These are phyloP conservation scores for Sporothrix brunneoviolacea DNA, from an alignment of 2,329 filamentous ascomycete genomes.

Conservation along the genomic window DNA sequence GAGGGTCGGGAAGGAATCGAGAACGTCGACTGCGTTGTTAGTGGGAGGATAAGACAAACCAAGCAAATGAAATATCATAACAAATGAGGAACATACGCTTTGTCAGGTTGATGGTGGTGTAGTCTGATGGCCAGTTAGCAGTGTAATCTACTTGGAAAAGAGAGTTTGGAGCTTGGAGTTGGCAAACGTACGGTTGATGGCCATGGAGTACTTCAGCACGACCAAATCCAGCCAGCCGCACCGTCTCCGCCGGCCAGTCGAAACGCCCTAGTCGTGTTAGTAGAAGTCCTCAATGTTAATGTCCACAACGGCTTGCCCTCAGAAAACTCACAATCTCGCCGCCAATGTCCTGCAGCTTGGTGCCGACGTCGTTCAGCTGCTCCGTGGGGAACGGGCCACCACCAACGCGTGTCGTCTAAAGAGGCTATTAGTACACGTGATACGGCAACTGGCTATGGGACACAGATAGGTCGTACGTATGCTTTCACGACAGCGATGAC, in stretches of 20 bases:
- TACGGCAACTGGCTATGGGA: not conserved
- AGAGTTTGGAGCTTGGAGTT: no score
- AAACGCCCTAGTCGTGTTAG: no score
- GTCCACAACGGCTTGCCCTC: no score
- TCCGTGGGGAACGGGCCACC: constrained; percentile 58
- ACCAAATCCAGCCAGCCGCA: constrained; percentile 58
- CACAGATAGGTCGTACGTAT: constrained; percentile 29
- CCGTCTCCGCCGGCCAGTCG: constrained; percentile 52
- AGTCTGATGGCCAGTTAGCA: constrained; percentile 35
- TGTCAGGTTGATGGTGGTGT: constrained; percentile 54
- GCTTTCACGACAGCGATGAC: constrained; percentile 60
- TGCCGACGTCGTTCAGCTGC: constrained; percentile 32
- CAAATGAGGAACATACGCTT: constrained; percentile 34
- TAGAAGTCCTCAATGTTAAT: no score
- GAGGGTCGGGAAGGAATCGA: constrained; percentile 68
- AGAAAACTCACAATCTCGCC: constrained; percentile 15
- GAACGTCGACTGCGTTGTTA: constrained; percentile 50
- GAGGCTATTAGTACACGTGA: no score
- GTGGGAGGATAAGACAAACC: constrained; percentile 31
- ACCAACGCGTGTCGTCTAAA: constrained; percentile 47
- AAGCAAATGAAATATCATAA: no score
- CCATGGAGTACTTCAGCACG: constrained; percentile 54
- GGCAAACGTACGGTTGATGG: constrained; percentile 16
- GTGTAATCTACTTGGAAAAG: not conserved
- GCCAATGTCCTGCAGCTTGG: constrained; percentile 31